Percentiles rank a stretch among this genome's conserved stretches.
Conservation (phyloP, 805 yeast genomes). For the Grigorovia jiainica region DNA sequence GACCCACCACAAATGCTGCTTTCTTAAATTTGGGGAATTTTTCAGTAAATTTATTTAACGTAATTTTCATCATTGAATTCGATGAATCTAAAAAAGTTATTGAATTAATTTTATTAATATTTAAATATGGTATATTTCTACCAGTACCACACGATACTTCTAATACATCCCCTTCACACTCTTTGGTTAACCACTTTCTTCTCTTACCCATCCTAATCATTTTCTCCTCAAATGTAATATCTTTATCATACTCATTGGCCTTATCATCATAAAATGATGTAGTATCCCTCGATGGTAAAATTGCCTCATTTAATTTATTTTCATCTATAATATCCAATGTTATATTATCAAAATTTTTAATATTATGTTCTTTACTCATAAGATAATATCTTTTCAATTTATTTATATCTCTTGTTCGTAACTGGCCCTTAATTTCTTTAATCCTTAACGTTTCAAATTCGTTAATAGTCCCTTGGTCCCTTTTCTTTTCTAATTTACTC, state of each 20-base stretch:
- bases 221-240: slow-evolving; percentile 50
- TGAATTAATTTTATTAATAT: slow-evolving; percentile 51
- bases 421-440: slow-evolving; percentile 48
- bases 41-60: slow-evolving; percentile 63
- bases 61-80: slow-evolving; percentile 70
- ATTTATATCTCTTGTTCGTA: slow-evolving; percentile 55
- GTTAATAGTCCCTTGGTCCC: slow-evolving; percentile 28
- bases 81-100: slow-evolving; percentile 85
- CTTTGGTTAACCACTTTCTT: slow-evolving; percentile 72
- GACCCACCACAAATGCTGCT: slow-evolving; percentile 84
- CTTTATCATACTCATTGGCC: slow-evolving; percentile 74
- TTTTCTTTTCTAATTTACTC: slow-evolving; percentile 33
- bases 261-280: slow-evolving; percentile 67
- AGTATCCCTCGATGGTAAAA: slow-evolving; percentile 70
- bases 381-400: slow-evolving; percentile 51
- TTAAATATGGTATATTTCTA: slow-evolving; percentile 70
- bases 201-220: slow-evolving; percentile 42
- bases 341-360: slow-evolving; percentile 26
- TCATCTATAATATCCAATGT: slow-evolving; percentile 23
- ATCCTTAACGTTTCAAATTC: slow-evolving; percentile 59
- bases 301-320: slow-evolving; percentile 29
- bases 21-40: slow-evolving; percentile 55
- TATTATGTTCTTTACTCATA: slow-evolving; percentile 35
- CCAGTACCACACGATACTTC: slow-evolving; percentile 98
- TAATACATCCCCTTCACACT: slow-evolving; percentile 76